Conservation (phyloP, 2,329 filamentous ascomycete genomes). For the Phialophora verrucosa region DNA sequence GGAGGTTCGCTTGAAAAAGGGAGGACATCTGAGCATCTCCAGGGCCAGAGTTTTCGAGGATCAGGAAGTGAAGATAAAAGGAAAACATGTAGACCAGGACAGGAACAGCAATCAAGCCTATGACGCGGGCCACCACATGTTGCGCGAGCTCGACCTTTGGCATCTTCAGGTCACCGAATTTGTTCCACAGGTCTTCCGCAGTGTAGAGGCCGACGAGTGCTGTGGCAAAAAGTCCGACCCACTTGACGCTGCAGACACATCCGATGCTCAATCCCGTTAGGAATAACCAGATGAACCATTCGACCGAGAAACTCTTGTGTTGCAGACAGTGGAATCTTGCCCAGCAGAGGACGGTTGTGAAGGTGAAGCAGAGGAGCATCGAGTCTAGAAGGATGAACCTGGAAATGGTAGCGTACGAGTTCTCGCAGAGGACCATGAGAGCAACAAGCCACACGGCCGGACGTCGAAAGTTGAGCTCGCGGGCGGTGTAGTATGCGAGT, state of each 20-base stretch:
- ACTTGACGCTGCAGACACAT: conserved; percentile 98
- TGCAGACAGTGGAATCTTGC: conserved; percentile 92
- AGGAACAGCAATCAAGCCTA: conserved; percentile 87
- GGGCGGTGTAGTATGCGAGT: conserved; percentile 92
- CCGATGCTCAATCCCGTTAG: conserved; percentile 94
- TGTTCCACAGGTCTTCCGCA: conserved; percentile 94
- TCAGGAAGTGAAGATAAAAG: conserved; percentile 92
- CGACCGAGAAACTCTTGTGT: conserved; percentile 80
- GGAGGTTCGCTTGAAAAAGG: conserved; percentile 95
- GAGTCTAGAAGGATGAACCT: conserved; percentile 97
- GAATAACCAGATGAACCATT: conserved; percentile 95
- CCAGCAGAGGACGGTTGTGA: conserved; percentile 96
- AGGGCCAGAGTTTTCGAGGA: conserved; percentile 90
- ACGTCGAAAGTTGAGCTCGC: conserved; percentile 83
- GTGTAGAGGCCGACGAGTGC: conserved; percentile 96
- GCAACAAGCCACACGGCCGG: conserved; percentile 94
- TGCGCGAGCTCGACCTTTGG: conserved; percentile 75
- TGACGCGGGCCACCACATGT: conserved; percentile 78
- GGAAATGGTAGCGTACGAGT: conserved; percentile 98
- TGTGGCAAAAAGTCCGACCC: conserved; percentile 94
- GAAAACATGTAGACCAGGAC: conserved; percentile 93
- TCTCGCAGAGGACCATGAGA: conserved; percentile 97
- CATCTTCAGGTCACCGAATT: conserved; percentile 94
- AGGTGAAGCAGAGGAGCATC: conserved; percentile 98
- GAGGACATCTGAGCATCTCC: conserved; percentile 99